Evolutionary conservation across 768 basidiomycete species (phyloP), one percentile per base, ranked within the genome.

Genomic region (Lactarius trivialis): DNA sequence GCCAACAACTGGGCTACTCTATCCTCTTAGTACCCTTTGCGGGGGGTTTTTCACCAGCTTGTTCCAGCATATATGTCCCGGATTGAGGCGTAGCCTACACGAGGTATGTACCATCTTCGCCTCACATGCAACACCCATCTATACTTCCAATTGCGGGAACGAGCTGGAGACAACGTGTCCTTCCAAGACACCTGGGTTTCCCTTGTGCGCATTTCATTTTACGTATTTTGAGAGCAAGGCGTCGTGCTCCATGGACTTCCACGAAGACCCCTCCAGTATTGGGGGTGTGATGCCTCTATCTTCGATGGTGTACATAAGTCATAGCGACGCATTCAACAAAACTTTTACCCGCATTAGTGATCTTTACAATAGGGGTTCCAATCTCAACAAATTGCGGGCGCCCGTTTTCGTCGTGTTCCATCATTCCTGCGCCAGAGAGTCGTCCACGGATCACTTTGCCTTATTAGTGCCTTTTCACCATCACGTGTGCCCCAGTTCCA

Each of bases 161-260:
- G 19, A 61, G 32, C 8, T 33, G 50, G 24, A 37, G 19, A 14
- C 61, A 62, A 62, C 61, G 61, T 58, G 56, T 48, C 7, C 19
- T 26, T 15, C 61, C 48, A 51, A 39, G 39, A 17, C 32, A 6
- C 26, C 34, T 36, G 48, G 45, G n/a, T 55, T 36, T 32, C 43
- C 43, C 24, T 8, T 32, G 21, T 4, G 43, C 26, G 37, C 30
- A 39, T 49, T 39, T 33, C 52, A 21, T 32, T 55, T 58, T 59
- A 63, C 58, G 62, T 59, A 17, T 41, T 24, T 26, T 7, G 11
- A 39, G 33, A 39, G 33, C 24, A 11, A 28, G 32, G 51, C 32
- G n/a, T 28, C 51, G 28, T 52, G 51, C 17, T 52, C 51, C 12
- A 24, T 45, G 45, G 12, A 2, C 45, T 48, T 48, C 45, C 56